Conservation (phyloP, 257 asterid genomes). For the Gardenia jasminoides region DNA sequence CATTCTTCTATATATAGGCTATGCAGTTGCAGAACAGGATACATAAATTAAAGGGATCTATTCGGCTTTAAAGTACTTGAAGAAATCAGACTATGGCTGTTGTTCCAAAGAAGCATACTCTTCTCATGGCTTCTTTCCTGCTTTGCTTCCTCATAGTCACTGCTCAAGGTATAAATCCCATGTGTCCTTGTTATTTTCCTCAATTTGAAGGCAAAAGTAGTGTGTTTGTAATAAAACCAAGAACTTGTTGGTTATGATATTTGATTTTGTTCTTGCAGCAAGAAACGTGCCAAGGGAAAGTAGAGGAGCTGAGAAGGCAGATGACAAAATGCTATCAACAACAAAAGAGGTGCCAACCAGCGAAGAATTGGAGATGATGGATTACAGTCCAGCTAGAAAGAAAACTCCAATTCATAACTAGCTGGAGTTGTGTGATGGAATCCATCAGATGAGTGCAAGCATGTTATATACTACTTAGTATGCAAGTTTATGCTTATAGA, state of each 20-base stretch:
- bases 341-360: constrained; percentile 13
- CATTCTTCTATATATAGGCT: background rate
- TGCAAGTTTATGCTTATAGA: background rate
- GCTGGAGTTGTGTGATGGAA: background rate
- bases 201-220: background rate
- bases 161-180: constrained; percentile 18
- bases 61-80: background rate
- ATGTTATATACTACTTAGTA: background rate
- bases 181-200: background rate
- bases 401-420: constrained; percentile 35
- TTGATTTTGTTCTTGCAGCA: constrained; percentile 4
- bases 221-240: background rate
- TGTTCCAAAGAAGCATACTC: constrained; percentile 8
- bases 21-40: background rate
- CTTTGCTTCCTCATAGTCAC: constrained; percentile 19
- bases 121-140: constrained; percentile 10
- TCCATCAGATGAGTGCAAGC: background rate
- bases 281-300: constrained; percentile 11
- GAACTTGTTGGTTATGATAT: background rate
- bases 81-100: constrained; percentile 4
- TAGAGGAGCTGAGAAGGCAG: background rate
- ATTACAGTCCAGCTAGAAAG: constrained; percentile 33
- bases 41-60: background rate
- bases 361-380: constrained; percentile 13
- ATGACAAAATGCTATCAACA: background rate